Evolutionary conservation across 2,329 filamentous ascomycete genomes (phyloP).

Genomic region (Nigrospora sphaerica): DNA sequence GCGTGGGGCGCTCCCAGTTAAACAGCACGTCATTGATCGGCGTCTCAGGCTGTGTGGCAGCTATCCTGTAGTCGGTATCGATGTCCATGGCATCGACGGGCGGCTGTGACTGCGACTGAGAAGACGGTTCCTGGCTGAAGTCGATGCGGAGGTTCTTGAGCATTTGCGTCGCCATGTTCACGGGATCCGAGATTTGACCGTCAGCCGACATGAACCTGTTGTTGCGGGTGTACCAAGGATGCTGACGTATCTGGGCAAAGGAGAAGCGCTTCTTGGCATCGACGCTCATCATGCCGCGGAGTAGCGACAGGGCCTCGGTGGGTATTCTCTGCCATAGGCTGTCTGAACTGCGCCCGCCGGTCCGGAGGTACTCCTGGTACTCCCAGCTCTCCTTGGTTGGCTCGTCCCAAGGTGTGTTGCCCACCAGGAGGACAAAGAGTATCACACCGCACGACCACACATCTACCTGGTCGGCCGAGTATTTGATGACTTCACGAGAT

Average conservation of each 20-base stretch:
- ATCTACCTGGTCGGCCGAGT: constrained; percentile 75
- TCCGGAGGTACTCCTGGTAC: constrained; percentile 78
- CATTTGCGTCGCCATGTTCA: constrained; percentile 90
- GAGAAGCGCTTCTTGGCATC: constrained; percentile 69
- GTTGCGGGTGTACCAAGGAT: constrained; percentile 87
- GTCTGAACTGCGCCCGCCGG: constrained; percentile 74
- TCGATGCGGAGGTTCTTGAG: constrained; percentile 86
- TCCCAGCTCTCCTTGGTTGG: constrained; percentile 83
- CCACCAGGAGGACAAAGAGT: constrained; percentile 89
- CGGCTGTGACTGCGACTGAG: constrained; percentile 28
- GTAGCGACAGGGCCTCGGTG: constrained; percentile 64
- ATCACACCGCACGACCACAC: constrained; percentile 98
- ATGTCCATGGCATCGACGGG: constrained; percentile 61
- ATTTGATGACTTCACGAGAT: constrained; percentile 47
- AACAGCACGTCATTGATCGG: constrained; percentile 68
- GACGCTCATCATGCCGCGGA: constrained; percentile 89
- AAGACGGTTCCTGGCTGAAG: constrained; percentile 61
- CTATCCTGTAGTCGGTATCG: constrained; percentile 51
- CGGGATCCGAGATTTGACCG: constrained; percentile 69
- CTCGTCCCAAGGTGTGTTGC: constrained; percentile 97
- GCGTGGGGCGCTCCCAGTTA: constrained; percentile 76
- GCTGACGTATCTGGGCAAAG: constrained; percentile 78
- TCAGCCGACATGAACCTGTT: constrained; percentile 71
- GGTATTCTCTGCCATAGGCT: constrained; percentile 80
- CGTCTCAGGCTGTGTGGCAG: constrained; percentile 81